These are phyloP conservation scores for Dioscorea zingiberensis DNA, from an alignment of 106 monocot species.

Conservation along the genomic window DNA sequence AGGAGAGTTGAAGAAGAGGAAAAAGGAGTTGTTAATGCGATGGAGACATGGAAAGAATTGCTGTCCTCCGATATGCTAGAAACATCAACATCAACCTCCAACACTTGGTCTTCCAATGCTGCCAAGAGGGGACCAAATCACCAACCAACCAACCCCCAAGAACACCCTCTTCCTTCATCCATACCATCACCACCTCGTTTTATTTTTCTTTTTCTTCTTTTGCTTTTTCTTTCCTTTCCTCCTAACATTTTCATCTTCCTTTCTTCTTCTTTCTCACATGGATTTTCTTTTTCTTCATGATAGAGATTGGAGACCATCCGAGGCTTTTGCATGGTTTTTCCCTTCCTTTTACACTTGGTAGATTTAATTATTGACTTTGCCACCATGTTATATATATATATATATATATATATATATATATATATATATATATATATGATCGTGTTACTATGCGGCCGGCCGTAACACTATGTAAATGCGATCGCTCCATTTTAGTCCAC, in stretches of 20 bases:
- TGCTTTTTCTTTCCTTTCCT: not conserved
- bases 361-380: not conserved
- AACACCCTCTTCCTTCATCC: not conserved
- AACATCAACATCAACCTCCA: no score
- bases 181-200: not conserved
- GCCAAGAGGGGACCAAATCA: not conserved
- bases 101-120: no score
- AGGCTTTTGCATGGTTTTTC: not conserved
- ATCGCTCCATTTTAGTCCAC: no score
- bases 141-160: not conserved
- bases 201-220: not conserved
- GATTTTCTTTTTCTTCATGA: not conserved
- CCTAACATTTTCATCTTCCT: not conserved
- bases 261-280: not conserved
- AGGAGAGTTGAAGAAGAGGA: no score
- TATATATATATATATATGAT: no score
- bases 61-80: no score
- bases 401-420: no score
- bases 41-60: no score
- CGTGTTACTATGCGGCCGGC: no score
- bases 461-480: no score
- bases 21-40: no score
- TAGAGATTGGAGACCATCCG: not conserved
- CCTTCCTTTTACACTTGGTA: not conserved
- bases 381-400: not conserved